A percentile compares a stretch with the other conserved stretches of the same genome.
phyloP scores from a whole-genome alignment of 805 yeast genomes.

The Lipomyces sp. region DNA sequence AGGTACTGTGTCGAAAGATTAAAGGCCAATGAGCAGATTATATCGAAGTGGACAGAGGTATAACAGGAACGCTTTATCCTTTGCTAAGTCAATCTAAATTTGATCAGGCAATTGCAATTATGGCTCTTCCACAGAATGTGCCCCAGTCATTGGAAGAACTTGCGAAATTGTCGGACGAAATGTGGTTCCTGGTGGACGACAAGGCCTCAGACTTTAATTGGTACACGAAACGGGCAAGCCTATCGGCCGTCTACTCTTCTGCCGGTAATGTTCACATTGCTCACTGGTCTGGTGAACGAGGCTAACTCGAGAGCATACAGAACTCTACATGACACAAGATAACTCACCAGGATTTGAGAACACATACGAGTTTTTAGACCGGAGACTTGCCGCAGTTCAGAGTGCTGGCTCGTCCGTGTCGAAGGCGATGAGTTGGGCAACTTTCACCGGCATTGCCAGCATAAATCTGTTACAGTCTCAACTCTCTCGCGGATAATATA shows the following conservation, averaged over 20 bases:
- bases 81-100: neutral
- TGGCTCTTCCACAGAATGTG: slow-evolving; percentile 69
- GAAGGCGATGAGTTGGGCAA: slow-evolving; percentile 74
- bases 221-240: slow-evolving; percentile 83
- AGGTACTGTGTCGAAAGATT: slow-evolving; percentile 52
- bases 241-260: slow-evolving; percentile 72
- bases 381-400: slow-evolving; percentile 59
- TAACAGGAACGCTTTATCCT: neutral
- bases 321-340: slow-evolving; percentile 81
- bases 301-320: slow-evolving; percentile 44
- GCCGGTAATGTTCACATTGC: slow-evolving; percentile 28
- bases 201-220: slow-evolving; percentile 78
- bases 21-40: slow-evolving; percentile 55
- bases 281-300: neutral
- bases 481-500: slow-evolving; percentile 48
- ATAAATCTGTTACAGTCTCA: slow-evolving; percentile 75
- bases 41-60: slow-evolving; percentile 48
- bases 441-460: slow-evolving; percentile 67
- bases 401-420: slow-evolving; percentile 64
- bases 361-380: slow-evolving; percentile 68
- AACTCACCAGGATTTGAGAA: slow-evolving; percentile 57
- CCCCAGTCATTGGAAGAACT: slow-evolving; percentile 66
- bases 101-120: slow-evolving; percentile 57
- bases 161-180: slow-evolving; percentile 78
- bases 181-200: slow-evolving; percentile 80